Evolutionary conservation across 75 land plant species (phyloP), one percentile per base, ranked within the genome.

Genomic region (Selaginella moellendorffii): DNA sequence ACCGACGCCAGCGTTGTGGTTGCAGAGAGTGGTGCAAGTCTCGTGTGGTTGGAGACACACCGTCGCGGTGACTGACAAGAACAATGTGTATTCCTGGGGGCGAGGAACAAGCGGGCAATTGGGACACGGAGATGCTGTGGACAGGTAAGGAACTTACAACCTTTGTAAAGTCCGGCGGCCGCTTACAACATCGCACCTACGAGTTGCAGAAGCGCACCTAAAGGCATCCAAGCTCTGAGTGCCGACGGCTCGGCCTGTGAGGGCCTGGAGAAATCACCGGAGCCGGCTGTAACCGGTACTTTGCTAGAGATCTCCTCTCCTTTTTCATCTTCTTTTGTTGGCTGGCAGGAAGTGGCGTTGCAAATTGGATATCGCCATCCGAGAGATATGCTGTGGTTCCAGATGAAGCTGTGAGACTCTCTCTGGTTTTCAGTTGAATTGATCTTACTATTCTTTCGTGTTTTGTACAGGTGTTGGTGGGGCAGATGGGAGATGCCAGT

Each of bases 1-100:
- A 17, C 29, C 20, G 30, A 30, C 26, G 1, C 52, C 26, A 5
- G 17, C 19, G 18, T 24, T 30, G 30, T 12, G 9, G 52, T 71
- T 69, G 24, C 90, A 93, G 99, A 83, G 77, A 76, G 80, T 89
- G 30, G 72, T 69, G 14, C 81, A 83, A 31, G 78, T 95, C 1
- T 56, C 82, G 14, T 95, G 99, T 75, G 99, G 99, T 42, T 95
- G 99, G 99, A 80, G 99, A 70, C 99, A 95, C 66, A 86, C 99
- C 17, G 70, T 90, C 59, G 96, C 90, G 29, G 53, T 84, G 17
- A 83, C 97, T 22, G 83, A 74, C 25, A 74, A 64, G 29, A 63
- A 72, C 25, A 89, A 95, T 68, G 82, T 86, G 0, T 95, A 79
- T 69, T 90, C 97, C 0, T 89, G 99, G 99, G 99, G 99, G 22